Percentiles rank a stretch among this genome's conserved stretches.
These are phyloP conservation scores for Ehretia macrophylla DNA, from an alignment of 257 asterid genomes.

Conservation along the genomic window DNA sequence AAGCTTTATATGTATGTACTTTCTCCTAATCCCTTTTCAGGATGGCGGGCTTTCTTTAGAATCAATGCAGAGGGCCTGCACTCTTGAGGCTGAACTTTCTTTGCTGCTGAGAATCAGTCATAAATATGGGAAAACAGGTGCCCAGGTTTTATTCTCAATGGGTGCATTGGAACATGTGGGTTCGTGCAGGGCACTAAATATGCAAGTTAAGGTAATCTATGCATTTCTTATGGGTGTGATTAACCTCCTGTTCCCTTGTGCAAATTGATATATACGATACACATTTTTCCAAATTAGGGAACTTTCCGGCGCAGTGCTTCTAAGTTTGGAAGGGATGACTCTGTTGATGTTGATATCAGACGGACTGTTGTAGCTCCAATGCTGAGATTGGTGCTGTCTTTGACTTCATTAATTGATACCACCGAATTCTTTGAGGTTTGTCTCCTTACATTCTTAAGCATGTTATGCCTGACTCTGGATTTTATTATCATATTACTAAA, in stretches of 20 bases:
- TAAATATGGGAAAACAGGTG: slow-evolving; percentile 81
- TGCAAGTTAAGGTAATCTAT: slow-evolving; percentile 61
- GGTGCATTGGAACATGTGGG: slow-evolving; percentile 77
- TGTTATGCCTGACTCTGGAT: not conserved
- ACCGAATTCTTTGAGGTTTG: slow-evolving; percentile 91
- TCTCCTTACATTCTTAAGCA: slow-evolving; percentile 1
- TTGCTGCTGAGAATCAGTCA: slow-evolving; percentile 81
- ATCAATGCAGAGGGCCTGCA: slow-evolving; percentile 87
- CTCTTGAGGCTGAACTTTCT: slow-evolving; percentile 83
- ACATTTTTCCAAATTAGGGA: slow-evolving; percentile 37
- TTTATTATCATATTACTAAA: not conserved
- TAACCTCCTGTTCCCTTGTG: not conserved
- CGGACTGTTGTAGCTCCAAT: slow-evolving; percentile 75
- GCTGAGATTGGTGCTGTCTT: slow-evolving; percentile 69
- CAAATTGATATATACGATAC: not conserved
- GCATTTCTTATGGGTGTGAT: not conserved
- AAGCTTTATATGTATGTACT: not conserved
- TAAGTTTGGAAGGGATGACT: slow-evolving; percentile 46
- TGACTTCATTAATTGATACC: slow-evolving; percentile 77
- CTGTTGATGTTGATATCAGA: slow-evolving; percentile 65
- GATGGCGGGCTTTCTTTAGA: slow-evolving; percentile 73
- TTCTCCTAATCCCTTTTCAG: slow-evolving; percentile 29
- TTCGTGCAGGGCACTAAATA: slow-evolving; percentile 63
- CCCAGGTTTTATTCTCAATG: slow-evolving; percentile 89
- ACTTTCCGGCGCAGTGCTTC: slow-evolving; percentile 44